Conservation (phyloP, 2,329 filamentous ascomycete genomes). For the Pseudocercospora eumusae region DNA sequence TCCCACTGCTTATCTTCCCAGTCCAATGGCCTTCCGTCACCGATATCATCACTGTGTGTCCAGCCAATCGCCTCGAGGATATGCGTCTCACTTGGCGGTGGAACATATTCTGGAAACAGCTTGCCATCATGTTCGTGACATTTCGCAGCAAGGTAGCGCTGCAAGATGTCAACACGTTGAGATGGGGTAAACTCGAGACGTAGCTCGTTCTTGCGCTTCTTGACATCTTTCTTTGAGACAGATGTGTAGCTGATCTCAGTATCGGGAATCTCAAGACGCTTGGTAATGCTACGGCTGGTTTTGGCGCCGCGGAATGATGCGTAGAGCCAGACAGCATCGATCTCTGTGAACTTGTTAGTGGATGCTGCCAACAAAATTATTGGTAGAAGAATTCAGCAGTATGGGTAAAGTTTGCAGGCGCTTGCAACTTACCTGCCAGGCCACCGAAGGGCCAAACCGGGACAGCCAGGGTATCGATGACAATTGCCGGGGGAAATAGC, state of each 20-base stretch:
- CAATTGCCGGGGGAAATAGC: conserved; percentile 43
- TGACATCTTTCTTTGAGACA: neutral
- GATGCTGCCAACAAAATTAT: neutral
- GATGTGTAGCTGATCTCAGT: conserved; percentile 11
- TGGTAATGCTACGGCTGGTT: conserved; percentile 44
- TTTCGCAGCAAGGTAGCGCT: conserved; percentile 43
- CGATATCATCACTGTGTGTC: conserved; percentile 41
- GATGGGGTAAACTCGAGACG: conserved; percentile 43
- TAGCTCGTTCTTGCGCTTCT: conserved; percentile 39
- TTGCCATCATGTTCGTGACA: conserved; percentile 43
- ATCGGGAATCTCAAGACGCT: conserved; percentile 36
- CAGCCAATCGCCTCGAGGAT: conserved; percentile 49
- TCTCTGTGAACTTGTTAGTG: conserved; percentile 32
- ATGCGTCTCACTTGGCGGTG: conserved; percentile 43
- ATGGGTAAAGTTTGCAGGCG: neutral
- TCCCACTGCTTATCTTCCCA: conserved; percentile 51
- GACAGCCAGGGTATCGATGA: conserved; percentile 40
- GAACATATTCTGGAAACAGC: conserved; percentile 39
- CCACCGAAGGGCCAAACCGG: conserved; percentile 45
- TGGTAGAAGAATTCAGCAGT: neutral
- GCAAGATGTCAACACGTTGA: conserved; percentile 42
- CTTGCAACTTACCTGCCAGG: conserved; percentile 26
- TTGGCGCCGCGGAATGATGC: conserved; percentile 51
- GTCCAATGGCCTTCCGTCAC: neutral
- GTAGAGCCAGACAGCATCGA: conserved; percentile 42